These are phyloP conservation scores for Trifolium fragiferum DNA, from an alignment of 306 rosid genomes.

Conservation along the genomic window DNA sequence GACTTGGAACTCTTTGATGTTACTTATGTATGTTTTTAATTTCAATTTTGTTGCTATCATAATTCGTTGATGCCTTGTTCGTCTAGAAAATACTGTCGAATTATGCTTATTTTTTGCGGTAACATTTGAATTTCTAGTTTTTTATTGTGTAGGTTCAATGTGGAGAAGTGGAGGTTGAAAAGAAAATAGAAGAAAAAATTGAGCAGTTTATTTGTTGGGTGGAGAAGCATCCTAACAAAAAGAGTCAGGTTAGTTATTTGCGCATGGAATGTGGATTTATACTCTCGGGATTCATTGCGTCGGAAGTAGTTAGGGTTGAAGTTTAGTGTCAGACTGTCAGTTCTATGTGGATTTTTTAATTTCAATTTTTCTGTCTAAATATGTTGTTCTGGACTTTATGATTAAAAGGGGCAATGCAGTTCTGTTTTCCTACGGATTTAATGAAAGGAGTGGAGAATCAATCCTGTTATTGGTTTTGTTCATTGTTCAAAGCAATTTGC, in stretches of 20 bases:
- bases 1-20: conserved; percentile 93
- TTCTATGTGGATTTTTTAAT: no score
- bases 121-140: neutral
- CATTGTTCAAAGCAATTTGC: neutral
- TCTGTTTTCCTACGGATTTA: neutral
- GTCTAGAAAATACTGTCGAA: neutral
- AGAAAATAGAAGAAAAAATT: conserved; percentile 91
- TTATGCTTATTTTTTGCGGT: neutral
- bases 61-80: neutral
- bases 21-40: conserved; percentile 71
- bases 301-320: neutral
- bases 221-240: conserved; percentile 97
- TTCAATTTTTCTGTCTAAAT: conserved; percentile 1
- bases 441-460: neutral
- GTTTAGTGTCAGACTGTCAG: neutral
- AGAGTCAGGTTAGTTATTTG: conserved; percentile 79
- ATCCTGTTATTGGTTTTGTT: neutral
- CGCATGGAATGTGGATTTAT: neutral
- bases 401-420: neutral
- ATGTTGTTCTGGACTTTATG: neutral
- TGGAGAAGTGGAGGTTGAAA: conserved; percentile 87
- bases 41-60: neutral
- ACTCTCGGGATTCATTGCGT: neutral
- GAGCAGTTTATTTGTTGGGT: conserved; percentile 95
- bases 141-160: conserved; percentile 79